Percentiles rank a stretch among this genome's conserved stretches.
Evolutionary conservation across 495 filamentous ascomycete species (phyloP).

Genomic region (Evernia prunastri): DNA sequence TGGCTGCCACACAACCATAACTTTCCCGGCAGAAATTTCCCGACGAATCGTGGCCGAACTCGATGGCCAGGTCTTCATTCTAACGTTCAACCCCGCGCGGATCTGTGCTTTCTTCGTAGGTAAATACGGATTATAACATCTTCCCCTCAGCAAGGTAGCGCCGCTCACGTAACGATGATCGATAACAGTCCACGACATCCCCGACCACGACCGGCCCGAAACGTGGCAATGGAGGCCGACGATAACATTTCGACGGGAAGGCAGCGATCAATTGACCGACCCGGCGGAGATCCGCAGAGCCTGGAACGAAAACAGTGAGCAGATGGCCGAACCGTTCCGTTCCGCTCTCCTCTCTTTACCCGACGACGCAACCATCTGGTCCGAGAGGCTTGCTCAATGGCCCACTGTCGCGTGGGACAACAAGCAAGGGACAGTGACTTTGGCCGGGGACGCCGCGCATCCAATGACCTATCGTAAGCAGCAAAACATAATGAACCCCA

Average conservation of each 20-base stretch:
- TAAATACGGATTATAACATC: not conserved
- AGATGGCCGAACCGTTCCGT: conserved; percentile 35
- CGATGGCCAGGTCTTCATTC: not conserved
- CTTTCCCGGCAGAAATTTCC: conserved; percentile 3
- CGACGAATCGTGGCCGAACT: not conserved
- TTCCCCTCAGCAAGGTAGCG: too few relatives aligned
- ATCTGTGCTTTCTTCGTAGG: conserved; percentile 11
- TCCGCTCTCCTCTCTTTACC: conserved; percentile 37
- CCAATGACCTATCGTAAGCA: too few relatives aligned
- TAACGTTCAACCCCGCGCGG: conserved; percentile 12
- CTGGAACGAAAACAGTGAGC: not conserved
- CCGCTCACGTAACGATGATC: too few relatives aligned
- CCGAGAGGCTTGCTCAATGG: conserved; percentile 36
- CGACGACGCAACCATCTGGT: conserved; percentile 36
- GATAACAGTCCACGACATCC: conserved; percentile 37
- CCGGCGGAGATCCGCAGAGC: not conserved
- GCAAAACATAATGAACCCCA: too few relatives aligned
- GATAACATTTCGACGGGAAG: conserved; percentile 9
- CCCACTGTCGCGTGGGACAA: conserved; percentile 38
- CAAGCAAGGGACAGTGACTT: conserved; percentile 37
- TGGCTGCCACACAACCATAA: conserved; percentile 6
- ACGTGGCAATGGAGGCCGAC: conserved; percentile 37
- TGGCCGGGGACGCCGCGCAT: conserved; percentile 49
- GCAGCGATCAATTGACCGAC: not conserved
- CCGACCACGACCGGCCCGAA: conserved; percentile 34